These are phyloP conservation scores for Colletotrichum godetiae DNA, from an alignment of 2,329 filamentous ascomycete genomes.

Conservation along the genomic window DNA sequence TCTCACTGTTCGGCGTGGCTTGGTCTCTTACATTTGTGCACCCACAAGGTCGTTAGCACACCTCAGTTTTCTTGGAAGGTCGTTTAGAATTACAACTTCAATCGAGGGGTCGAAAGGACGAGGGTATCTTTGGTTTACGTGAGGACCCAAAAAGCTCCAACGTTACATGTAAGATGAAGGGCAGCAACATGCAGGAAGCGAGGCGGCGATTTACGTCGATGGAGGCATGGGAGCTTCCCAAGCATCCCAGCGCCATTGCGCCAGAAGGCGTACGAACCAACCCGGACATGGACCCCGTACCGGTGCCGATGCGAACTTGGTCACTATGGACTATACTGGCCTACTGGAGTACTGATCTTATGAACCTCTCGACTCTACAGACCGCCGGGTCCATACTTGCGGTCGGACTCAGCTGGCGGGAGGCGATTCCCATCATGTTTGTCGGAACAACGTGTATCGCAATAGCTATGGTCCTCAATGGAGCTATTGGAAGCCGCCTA, in stretches of 20 bases:
- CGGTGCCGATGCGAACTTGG: slow-evolving; percentile 44
- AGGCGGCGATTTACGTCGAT: slow-evolving; percentile 53
- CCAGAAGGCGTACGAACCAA: slow-evolving; percentile 53
- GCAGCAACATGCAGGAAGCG: slow-evolving; percentile 39
- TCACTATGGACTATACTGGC: slow-evolving; percentile 47
- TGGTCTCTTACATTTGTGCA: background rate
- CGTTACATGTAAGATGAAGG: slow-evolving; percentile 39
- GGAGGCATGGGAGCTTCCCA: slow-evolving; percentile 58
- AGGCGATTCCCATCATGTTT: slow-evolving; percentile 44
- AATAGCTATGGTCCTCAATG: slow-evolving; percentile 55
- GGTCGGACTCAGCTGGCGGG: slow-evolving; percentile 47
- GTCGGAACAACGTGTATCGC: slow-evolving; percentile 53
- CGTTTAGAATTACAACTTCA: background rate
- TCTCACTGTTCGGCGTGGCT: slow-evolving; percentile 1
- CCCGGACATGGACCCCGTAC: slow-evolving; percentile 31
- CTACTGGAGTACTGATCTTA: slow-evolving; percentile 50
- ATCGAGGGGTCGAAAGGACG: background rate
- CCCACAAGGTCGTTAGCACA: slow-evolving; percentile 1
- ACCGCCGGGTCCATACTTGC: slow-evolving; percentile 48
- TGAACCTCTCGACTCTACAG: slow-evolving; percentile 49
- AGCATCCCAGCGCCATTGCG: slow-evolving; percentile 58
- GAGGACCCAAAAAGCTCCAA: background rate
- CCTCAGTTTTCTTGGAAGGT: background rate
- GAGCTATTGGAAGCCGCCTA: slow-evolving; percentile 48
- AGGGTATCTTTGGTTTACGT: background rate